Percentiles rank a stretch among this genome's conserved stretches.
Conservation (phyloP, 495 filamentous ascomycete genomes). For the Xylona heveae region DNA sequence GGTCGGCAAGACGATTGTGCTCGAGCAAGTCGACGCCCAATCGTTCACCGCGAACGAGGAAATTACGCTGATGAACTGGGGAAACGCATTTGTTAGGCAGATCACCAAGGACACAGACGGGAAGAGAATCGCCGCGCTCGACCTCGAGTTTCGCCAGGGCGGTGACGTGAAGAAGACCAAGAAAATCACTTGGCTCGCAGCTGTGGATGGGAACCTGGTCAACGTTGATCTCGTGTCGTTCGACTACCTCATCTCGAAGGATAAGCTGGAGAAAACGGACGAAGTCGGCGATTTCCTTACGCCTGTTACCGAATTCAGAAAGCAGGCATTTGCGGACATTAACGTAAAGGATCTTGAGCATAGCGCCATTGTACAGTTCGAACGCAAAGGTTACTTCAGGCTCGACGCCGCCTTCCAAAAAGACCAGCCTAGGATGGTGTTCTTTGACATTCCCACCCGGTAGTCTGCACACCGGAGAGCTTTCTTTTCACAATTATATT, state of each 20-base stretch:
- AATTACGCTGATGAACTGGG: constrained; percentile 91
- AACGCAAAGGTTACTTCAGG: constrained; percentile 79
- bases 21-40: constrained; percentile 76
- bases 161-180: constrained; percentile 92
- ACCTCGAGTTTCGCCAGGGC: constrained; percentile 61
- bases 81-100: constrained; percentile 68
- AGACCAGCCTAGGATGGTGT: constrained; percentile 47
- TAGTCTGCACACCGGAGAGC: constrained; percentile 18
- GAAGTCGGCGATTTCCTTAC: constrained; percentile 62
- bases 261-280: constrained; percentile 67
- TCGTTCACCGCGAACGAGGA: constrained; percentile 69
- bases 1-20: constrained; percentile 44
- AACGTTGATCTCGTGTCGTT: constrained; percentile 77
- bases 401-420: constrained; percentile 39
- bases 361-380: constrained; percentile 82
- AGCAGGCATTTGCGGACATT: constrained; percentile 55
- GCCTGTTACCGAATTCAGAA: constrained; percentile 50
- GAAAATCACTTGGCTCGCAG: constrained; percentile 81
- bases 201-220: constrained; percentile 49
- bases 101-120: constrained; percentile 34
- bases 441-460: constrained; percentile 61
- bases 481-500: too few relatives aligned
- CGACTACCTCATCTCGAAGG: constrained; percentile 82
- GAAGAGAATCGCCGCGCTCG: constrained; percentile 36
- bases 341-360: constrained; percentile 55